Percentiles rank a stretch among this genome's conserved stretches.
Conservation (phyloP, 805 yeast species). For the Kurtzmaniella cleridarum region DNA sequence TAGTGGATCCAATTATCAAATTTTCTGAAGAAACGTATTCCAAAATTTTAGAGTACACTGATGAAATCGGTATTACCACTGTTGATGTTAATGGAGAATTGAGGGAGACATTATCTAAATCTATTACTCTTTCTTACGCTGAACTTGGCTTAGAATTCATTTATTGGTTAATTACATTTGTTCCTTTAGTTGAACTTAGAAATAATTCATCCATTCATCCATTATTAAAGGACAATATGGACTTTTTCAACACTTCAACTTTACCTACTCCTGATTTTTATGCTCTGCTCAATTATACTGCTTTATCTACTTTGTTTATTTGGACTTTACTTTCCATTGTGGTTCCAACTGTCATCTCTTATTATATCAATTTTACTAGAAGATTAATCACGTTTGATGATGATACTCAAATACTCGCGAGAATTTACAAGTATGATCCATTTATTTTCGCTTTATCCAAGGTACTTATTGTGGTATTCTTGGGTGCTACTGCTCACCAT, state of each 20-base stretch:
- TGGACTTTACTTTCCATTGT: slow-evolving; percentile 40
- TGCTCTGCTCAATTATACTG: slow-evolving; percentile 22
- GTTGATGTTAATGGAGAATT: slow-evolving; percentile 30
- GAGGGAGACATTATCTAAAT: slow-evolving; percentile 34
- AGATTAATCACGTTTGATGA: slow-evolving; percentile 31
- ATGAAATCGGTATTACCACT: slow-evolving; percentile 29
- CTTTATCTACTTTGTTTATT: slow-evolving; percentile 24
- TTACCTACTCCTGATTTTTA: slow-evolving; percentile 32
- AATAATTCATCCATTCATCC: slow-evolving; percentile 33
- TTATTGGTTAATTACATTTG: slow-evolving; percentile 26
- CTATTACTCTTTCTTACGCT: slow-evolving; percentile 31
- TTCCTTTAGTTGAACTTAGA: slow-evolving; percentile 31
- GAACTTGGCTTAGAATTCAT: slow-evolving; percentile 24
- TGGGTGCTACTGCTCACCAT: slow-evolving; percentile 26
- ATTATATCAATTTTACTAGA: slow-evolving; percentile 48
- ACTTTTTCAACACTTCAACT: slow-evolving; percentile 14
- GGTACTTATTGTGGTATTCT: slow-evolving; percentile 35
- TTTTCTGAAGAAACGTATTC: slow-evolving; percentile 19
- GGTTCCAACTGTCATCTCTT: slow-evolving; percentile 40
- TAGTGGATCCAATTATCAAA: slow-evolving; percentile 34
- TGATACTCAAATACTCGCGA: slow-evolving; percentile 28
- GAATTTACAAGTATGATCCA: slow-evolving; percentile 48
- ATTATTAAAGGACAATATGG: slow-evolving; percentile 27
- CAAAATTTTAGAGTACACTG: slow-evolving; percentile 26
- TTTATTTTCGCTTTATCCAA: slow-evolving; percentile 47